phyloP scores from a whole-genome alignment of 306 rosid genomes.

The Citrullus colocynthis region DNA sequence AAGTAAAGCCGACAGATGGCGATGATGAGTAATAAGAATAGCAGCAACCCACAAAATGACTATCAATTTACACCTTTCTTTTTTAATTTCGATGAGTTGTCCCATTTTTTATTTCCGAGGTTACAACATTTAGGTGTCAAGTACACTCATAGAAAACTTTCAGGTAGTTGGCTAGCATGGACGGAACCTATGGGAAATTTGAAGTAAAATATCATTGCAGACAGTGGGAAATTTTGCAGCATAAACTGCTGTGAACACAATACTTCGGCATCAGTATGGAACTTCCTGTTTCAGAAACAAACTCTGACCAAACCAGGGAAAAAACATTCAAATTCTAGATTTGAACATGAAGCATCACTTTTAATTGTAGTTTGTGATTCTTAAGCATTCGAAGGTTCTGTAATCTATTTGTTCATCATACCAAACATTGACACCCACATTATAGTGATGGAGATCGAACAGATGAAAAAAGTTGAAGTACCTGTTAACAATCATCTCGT shows the following conservation, averaged over 20 bases:
- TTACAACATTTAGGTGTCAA: no score
- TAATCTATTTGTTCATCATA: not conserved
- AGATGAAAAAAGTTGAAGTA: constrained; percentile 3
- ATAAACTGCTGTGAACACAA: not conserved
- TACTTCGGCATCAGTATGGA: not conserved
- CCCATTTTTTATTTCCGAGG: no score
- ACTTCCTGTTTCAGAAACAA: not conserved
- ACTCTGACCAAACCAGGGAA: not conserved
- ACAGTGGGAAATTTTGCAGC: not conserved
- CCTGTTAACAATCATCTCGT: constrained; percentile 96
- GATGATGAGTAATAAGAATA: not conserved
- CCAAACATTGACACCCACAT: not conserved
- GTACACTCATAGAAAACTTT: no score
- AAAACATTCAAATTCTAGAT: not conserved
- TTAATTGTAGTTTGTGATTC: not conserved
- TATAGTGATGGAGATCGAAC: not conserved
- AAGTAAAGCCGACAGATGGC: not conserved
- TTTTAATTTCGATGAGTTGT: no score
- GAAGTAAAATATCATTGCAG: not conserved
- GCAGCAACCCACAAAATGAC: not conserved
- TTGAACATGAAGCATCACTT: not conserved
- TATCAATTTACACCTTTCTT: not conserved
- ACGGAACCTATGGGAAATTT: not conserved
- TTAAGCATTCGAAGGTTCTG: no score
- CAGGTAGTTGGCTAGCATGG: no score